Conservation (phyloP, 495 filamentous ascomycete species). For the Hamigera avellanea region DNA sequence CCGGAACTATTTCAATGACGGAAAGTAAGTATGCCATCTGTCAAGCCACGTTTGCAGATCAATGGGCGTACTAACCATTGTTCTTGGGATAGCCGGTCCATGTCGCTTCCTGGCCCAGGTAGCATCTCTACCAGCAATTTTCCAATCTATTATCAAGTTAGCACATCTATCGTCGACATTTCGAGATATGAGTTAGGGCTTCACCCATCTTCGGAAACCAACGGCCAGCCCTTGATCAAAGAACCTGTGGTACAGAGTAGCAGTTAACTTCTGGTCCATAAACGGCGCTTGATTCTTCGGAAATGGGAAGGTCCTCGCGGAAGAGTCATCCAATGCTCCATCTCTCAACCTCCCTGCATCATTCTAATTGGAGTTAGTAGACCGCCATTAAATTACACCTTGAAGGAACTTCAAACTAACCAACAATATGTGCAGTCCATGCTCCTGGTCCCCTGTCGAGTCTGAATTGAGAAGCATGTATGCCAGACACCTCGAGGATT, state of each 20-base stretch:
- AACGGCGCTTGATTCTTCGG: neutral
- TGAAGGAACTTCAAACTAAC: neutral
- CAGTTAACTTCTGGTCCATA: neutral
- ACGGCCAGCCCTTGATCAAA: neutral
- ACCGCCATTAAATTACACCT: neutral
- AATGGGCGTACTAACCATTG: neutral
- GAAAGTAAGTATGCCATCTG: too few species aligned
- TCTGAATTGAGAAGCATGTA: neutral
- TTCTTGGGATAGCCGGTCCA: neutral
- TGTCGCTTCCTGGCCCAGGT: neutral
- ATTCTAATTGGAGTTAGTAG: neutral
- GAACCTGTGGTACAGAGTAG: neutral
- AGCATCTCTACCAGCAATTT: slow-evolving; percentile 8
- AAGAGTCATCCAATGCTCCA: too few species aligned
- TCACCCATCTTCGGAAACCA: slow-evolving; percentile 7
- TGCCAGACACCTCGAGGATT: neutral
- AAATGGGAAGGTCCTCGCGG: neutral
- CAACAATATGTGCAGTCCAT: neutral
- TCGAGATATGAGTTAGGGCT: neutral
- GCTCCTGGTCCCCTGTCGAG: neutral
- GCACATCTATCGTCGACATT: neutral
- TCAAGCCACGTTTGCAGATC: neutral
- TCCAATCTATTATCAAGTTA: slow-evolving; percentile 4
- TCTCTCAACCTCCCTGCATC: too few species aligned
- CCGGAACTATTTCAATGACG: too few species aligned